Evolutionary conservation across 2,329 filamentous ascomycete species (phyloP).

Genomic region (Pyrenophora teres): DNA sequence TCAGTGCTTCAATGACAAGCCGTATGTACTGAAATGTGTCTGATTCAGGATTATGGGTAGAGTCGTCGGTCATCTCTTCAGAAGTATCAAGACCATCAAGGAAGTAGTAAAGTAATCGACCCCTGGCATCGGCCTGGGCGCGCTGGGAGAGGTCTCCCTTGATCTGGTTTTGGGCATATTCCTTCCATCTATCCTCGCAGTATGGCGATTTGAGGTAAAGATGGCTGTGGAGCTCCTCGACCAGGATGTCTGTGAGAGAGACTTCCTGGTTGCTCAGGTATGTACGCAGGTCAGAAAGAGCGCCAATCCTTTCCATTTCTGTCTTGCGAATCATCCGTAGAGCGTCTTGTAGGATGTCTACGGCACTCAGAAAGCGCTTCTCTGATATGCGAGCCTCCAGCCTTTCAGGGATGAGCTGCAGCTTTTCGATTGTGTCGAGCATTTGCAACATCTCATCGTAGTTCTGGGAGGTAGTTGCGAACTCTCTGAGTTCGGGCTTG

Average conservation of each 20-base stretch:
- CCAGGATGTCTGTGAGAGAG: slow-evolving; percentile 86
- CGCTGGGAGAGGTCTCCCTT: slow-evolving; percentile 44
- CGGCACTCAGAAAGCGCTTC: slow-evolving; percentile 90
- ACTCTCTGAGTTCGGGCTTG: slow-evolving; percentile 87
- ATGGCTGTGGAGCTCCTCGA: slow-evolving; percentile 98
- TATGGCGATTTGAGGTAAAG: slow-evolving; percentile 97
- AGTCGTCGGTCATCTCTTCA: slow-evolving; percentile 74
- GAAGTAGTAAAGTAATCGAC: slow-evolving; percentile 61
- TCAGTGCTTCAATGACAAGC: slow-evolving; percentile 83
- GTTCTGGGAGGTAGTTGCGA: slow-evolving; percentile 83
- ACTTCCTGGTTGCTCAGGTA: slow-evolving; percentile 95
- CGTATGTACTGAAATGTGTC: slow-evolving; percentile 95
- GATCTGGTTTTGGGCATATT: slow-evolving; percentile 70
- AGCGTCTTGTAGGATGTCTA: slow-evolving; percentile 88
- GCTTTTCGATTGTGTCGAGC: slow-evolving; percentile 81
- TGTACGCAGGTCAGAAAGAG: slow-evolving; percentile 79
- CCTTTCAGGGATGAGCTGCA: slow-evolving; percentile 87
- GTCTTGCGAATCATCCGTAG: slow-evolving; percentile 81
- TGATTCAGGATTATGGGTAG: slow-evolving; percentile 89
- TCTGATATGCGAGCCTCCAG: slow-evolving; percentile 94
- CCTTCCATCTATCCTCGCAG: slow-evolving; percentile 94
- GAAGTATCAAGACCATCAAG: slow-evolving; percentile 62
- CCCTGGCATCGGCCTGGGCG: slow-evolving; percentile 49
- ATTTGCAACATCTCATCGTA: slow-evolving; percentile 90
- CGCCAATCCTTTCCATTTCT: slow-evolving; percentile 89